phyloP scores from a whole-genome alignment of 352 stramenopile genomes.

The Phytophthora palmivora region DNA sequence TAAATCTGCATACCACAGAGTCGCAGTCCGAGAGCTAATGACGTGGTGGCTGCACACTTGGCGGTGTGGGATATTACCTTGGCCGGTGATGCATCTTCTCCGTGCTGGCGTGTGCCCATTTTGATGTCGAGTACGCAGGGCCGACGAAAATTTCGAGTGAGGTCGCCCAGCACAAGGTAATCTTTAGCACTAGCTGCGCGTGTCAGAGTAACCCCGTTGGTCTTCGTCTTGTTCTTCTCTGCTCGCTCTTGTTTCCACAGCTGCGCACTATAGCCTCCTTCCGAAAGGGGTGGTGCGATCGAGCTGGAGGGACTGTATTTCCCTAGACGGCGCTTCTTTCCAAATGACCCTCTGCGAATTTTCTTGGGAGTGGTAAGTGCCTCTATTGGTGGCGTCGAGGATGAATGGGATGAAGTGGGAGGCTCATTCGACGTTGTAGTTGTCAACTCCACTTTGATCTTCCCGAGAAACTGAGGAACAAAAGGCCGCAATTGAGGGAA shows the following conservation, averaged over 20 bases:
- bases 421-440: slow-evolving; percentile 14
- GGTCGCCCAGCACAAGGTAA: too few species aligned
- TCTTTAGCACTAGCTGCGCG: too few species aligned
- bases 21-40: slow-evolving; percentile 65
- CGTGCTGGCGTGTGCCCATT: slow-evolving; percentile 83
- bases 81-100: slow-evolving; percentile 65
- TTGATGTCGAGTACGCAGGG: slow-evolving; percentile 86
- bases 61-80: slow-evolving; percentile 75
- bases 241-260: slow-evolving; percentile 62
- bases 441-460: slow-evolving; percentile 64
- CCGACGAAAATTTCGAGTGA: slow-evolving; percentile 66
- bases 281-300: slow-evolving; percentile 14
- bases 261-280: slow-evolving; percentile 62
- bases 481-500: slow-evolving; percentile 72
- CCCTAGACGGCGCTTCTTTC: slow-evolving; percentile 51
- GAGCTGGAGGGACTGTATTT: too few species aligned
- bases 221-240: slow-evolving; percentile 30
- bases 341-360: slow-evolving; percentile 21
- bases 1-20: slow-evolving; percentile 89
- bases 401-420: slow-evolving; percentile 9
- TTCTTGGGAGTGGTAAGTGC: slow-evolving; percentile 23
- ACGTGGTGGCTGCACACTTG: slow-evolving; percentile 83
- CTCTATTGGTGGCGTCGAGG: slow-evolving; percentile 14
- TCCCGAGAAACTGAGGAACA: slow-evolving; percentile 72
- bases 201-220: slow-evolving; percentile 13